Evolutionary conservation across 2,329 filamentous ascomycete species (phyloP).

Genomic region (Penicillium sclerotiorum): DNA sequence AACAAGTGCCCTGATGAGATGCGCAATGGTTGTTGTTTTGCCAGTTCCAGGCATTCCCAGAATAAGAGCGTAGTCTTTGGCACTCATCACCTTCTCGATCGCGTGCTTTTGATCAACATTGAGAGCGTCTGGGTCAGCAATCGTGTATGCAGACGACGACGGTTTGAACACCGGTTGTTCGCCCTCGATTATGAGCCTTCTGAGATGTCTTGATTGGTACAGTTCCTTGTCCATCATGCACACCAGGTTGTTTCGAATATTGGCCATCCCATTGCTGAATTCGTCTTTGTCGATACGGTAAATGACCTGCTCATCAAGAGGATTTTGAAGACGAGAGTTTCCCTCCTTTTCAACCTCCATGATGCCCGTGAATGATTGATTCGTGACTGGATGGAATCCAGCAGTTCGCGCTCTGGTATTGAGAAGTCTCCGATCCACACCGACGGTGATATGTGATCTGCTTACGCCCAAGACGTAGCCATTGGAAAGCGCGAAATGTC

Average conservation of each 20-base stretch:
- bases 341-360: slow-evolving; percentile 76
- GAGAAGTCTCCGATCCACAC: slow-evolving; percentile 86
- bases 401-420: slow-evolving; percentile 75
- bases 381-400: slow-evolving; percentile 73
- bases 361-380: slow-evolving; percentile 87
- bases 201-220: slow-evolving; percentile 70
- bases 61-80: slow-evolving; percentile 93
- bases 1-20: slow-evolving; percentile 90
- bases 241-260: slow-evolving; percentile 89
- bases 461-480: slow-evolving; percentile 82
- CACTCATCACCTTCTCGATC: slow-evolving; percentile 93
- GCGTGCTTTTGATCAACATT: slow-evolving; percentile 86
- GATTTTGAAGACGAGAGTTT: slow-evolving; percentile 36
- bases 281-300: slow-evolving; percentile 97
- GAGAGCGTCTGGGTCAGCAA: slow-evolving; percentile 61
- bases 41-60: slow-evolving; percentile 98
- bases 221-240: slow-evolving; percentile 84
- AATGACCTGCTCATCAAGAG: slow-evolving; percentile 53
- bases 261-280: slow-evolving; percentile 97
- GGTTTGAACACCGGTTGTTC: slow-evolving; percentile 72
- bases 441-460: slow-evolving; percentile 77
- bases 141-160: slow-evolving; percentile 63
- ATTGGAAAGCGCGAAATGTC: slow-evolving; percentile 91
- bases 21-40: slow-evolving; percentile 96
- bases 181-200: slow-evolving; percentile 78